Evolutionary conservation across 441 rosid species (phyloP).

Genomic region (Aquilaria agallochum): DNA sequence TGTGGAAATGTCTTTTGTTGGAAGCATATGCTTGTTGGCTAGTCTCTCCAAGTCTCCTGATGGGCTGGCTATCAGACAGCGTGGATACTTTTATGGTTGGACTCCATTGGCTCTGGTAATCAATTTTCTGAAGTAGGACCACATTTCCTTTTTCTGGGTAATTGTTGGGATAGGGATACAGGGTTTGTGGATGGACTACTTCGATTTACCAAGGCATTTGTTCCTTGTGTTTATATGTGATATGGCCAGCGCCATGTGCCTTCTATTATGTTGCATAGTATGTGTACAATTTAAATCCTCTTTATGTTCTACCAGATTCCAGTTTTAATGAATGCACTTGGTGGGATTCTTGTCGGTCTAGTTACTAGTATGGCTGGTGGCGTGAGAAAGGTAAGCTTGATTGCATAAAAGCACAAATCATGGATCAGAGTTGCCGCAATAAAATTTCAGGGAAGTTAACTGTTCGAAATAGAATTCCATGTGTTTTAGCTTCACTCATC

Average conservation of each 20-base stretch:
- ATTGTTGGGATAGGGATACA: not conserved
- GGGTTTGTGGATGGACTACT: not conserved
- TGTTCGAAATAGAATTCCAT: constrained; percentile 1
- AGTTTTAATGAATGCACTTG: constrained; percentile 72
- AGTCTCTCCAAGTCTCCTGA: constrained; percentile 91
- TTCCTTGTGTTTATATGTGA: too few relatives aligned
- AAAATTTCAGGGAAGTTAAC: too few relatives aligned
- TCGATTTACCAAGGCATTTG: not conserved
- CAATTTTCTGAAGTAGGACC: constrained; percentile 1
- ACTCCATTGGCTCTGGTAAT: constrained; percentile 83
- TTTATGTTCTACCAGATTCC: constrained; percentile 57
- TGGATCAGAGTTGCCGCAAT: too few relatives aligned
- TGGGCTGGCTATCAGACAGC: constrained; percentile 77
- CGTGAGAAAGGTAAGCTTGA: constrained; percentile 72
- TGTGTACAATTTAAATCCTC: not conserved
- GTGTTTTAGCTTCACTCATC: not conserved
- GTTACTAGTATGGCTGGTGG: constrained; percentile 97
- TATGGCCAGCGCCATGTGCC: not conserved
- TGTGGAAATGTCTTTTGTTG: constrained; percentile 92
- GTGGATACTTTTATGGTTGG: constrained; percentile 96
- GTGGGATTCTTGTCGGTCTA: constrained; percentile 97
- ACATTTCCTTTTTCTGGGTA: not conserved
- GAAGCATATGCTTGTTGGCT: constrained; percentile 81
- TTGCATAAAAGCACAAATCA: not conserved
- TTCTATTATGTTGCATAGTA: constrained; percentile 3